Evolutionary conservation across 495 filamentous ascomycete species (phyloP), one percentile per base, ranked within the genome.

Genomic region (Xylaria acuta): DNA sequence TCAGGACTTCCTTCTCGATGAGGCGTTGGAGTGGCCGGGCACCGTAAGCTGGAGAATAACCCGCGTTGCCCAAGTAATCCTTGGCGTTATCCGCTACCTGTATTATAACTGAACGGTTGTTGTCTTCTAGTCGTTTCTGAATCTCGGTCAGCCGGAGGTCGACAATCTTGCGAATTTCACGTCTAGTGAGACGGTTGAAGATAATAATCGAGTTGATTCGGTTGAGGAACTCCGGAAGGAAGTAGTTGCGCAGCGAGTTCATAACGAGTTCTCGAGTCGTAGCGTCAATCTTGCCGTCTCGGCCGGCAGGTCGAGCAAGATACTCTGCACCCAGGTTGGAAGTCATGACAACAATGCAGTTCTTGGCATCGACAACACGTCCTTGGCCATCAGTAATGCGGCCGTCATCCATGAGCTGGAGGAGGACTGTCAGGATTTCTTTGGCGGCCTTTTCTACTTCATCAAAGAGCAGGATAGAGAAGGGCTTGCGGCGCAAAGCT

Each of bases 281-380:
- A 2, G 91, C 89, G 67, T 98, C 96, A 74, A 99, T 97, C 77
- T 83, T 89, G 70, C 96, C 96, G 76, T 97, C 93, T 53, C 88
- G 87, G 64, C 87, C 87, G 58, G 88, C 90, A 22, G 91, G 89
- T 5, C 94, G 91, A 69, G 93, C 83, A n/a, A 99, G 92, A 82
- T 90, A 97, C 78, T 98, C 95, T 54, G 96, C 96, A 65, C 96
- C 96, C 22, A 99, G 82, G 82, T 99, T 99, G 77, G 93, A 97
- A 36, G 96, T 99, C 94, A 99, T 97, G 83, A 99, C 95, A 54
- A 99, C 95, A 75, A 99, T 98, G 80, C 95, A 98, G 86, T 99
- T 99, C 79, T 89, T 92, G 45, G 95, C 97, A 78, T 99, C 97
- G 72, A 99, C 91, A 64, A 97, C 85, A 72, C 96, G 88, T 74